Conservation (phyloP, 2,329 filamentous ascomycete species). For the Trichoderma gracile region DNA sequence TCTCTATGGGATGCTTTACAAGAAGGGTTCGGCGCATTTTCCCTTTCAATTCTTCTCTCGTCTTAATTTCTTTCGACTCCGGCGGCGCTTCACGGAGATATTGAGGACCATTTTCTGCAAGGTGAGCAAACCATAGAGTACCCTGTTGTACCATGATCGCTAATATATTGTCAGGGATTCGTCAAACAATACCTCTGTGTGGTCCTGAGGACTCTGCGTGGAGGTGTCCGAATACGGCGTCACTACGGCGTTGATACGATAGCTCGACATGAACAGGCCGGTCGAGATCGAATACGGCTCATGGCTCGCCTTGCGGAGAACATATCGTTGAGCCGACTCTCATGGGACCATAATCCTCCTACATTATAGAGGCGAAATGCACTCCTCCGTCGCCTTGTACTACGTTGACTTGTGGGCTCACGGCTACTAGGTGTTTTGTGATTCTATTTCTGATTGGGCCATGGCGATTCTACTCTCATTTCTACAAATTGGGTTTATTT, state of each 20-base stretch:
- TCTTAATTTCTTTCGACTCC: background rate
- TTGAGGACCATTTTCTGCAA: background rate
- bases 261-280: background rate
- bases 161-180: background rate
- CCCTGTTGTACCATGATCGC: background rate
- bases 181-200: background rate
- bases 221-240: background rate
- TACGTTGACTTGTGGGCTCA: background rate
- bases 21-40: background rate
- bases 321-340: background rate
- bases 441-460: slow-evolving; percentile 1
- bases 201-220: background rate
- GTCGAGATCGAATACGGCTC: background rate
- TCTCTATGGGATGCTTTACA: background rate
- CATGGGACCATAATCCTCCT: background rate
- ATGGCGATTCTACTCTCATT: slow-evolving; percentile 12
- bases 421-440: slow-evolving; percentile 1
- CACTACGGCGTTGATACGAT: background rate
- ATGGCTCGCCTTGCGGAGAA: background rate
- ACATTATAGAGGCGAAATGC: background rate
- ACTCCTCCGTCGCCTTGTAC: background rate
- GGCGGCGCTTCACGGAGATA: background rate
- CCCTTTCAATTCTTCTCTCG: background rate
- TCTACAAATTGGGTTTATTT: slow-evolving; percentile 19
- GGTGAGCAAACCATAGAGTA: background rate